Percentiles rank a stretch among this genome's conserved stretches.
These are phyloP conservation scores for Pythium chondricola DNA, from an alignment of 352 stramenopile genomes.

Conservation along the genomic window DNA sequence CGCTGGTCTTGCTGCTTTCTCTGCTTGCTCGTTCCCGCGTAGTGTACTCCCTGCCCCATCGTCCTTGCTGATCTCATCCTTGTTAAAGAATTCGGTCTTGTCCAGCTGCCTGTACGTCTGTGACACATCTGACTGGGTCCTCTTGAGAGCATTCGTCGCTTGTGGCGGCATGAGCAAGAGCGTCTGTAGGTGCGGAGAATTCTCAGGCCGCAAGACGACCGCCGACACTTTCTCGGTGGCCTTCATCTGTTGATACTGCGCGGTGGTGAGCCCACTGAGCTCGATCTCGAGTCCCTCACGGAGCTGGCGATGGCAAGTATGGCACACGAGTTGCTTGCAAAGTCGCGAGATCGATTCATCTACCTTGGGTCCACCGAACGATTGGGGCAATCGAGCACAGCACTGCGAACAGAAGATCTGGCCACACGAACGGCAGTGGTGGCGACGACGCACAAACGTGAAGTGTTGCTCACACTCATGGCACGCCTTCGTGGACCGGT, in stretches of 20 bases:
- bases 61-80: constrained; percentile 76
- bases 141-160: constrained; percentile 56
- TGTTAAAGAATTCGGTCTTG: constrained; percentile 64
- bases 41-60: constrained; percentile 13
- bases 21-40: constrained; percentile 39
- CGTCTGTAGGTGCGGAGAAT: constrained; percentile 38
- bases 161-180: constrained; percentile 75
- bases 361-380: constrained; percentile 66
- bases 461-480: constrained; percentile 83
- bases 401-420: constrained; percentile 86
- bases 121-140: constrained; percentile 45
- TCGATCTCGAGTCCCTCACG: constrained; percentile 78
- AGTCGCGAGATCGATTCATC: constrained; percentile 72
- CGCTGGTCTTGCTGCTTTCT: constrained; percentile 39
- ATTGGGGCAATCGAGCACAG: constrained; percentile 69
- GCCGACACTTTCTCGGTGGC: constrained; percentile 5
- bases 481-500: constrained; percentile 75
- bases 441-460: constrained; percentile 69
- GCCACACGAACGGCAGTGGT: constrained; percentile 81
- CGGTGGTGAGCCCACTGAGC: constrained; percentile 21
- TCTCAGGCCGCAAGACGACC: constrained; percentile 22
- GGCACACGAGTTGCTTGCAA: constrained; percentile 81
- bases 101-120: constrained; percentile 56
- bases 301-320: constrained; percentile 76
- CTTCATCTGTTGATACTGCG: constrained; percentile 9